Percentiles rank a stretch among this genome's conserved stretches.
phyloP scores from a whole-genome alignment of 805 yeast species.

The Ogataea henricii region DNA sequence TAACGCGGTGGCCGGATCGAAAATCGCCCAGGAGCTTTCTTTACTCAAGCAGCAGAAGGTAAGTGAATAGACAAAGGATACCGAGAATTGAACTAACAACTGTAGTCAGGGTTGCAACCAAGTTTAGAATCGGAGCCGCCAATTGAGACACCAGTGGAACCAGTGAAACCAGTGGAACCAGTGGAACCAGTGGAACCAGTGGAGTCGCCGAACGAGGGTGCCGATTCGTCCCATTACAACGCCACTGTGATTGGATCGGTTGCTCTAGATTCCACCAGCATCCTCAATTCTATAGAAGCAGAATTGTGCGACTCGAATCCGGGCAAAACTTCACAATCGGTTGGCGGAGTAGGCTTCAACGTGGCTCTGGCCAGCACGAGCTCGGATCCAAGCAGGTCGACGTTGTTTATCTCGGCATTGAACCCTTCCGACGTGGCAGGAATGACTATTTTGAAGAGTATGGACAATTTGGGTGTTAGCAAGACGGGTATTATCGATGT shows the following conservation, averaged over 20 bases:
- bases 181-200: too few species aligned
- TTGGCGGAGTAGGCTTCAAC: slow-evolving; percentile 88
- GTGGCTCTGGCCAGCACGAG: slow-evolving; percentile 64
- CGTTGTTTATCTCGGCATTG: slow-evolving; percentile 53
- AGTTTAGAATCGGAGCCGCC: too few species aligned
- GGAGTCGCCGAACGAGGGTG: too few species aligned
- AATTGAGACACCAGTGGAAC: too few species aligned
- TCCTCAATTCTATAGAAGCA: slow-evolving; percentile 33
- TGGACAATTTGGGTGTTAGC: slow-evolving; percentile 35
- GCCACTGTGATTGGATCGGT: slow-evolving; percentile 69
- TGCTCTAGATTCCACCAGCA: slow-evolving; percentile 72
- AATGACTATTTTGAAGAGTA: slow-evolving; percentile 34
- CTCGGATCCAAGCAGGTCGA: slow-evolving; percentile 33
- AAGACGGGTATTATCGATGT: slow-evolving; percentile 42
- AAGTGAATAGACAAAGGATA: slow-evolving; percentile 9
- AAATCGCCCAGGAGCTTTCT: slow-evolving; percentile 60
- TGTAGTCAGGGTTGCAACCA: background rate
- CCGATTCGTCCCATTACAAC: slow-evolving; percentile 14
- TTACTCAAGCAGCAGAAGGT: slow-evolving; percentile 32
- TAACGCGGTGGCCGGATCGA: slow-evolving; percentile 69
- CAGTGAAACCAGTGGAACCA: too few species aligned
- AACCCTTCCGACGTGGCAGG: slow-evolving; percentile 61
- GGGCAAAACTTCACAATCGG: slow-evolving; percentile 52
- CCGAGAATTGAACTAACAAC: too few species aligned
- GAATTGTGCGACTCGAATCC: slow-evolving; percentile 70